Conservation (phyloP, 2,329 filamentous ascomycete species). For the Basipetospora chlamydospora region DNA sequence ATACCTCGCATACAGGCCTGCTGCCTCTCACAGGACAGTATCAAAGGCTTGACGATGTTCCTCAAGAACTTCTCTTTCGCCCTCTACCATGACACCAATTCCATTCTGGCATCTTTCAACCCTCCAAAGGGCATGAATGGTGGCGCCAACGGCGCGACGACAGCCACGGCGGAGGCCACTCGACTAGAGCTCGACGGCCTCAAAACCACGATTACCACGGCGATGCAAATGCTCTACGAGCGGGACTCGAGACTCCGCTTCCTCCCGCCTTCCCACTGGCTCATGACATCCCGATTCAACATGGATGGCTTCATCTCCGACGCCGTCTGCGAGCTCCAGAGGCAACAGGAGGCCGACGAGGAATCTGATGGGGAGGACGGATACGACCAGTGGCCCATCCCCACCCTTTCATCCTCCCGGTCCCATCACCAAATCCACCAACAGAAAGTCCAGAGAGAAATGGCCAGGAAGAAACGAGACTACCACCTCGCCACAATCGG, state of each 20-base stretch:
- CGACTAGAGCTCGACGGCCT: conserved; percentile 59
- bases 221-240: conserved; percentile 82
- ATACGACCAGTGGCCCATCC: conserved; percentile 1
- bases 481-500: conserved; percentile 66
- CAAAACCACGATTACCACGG: conserved; percentile 62
- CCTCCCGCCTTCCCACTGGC: conserved; percentile 72
- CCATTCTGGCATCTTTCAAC: conserved; percentile 25
- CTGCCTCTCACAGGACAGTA: conserved; percentile 54
- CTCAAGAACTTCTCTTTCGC: conserved; percentile 85
- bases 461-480: conserved; percentile 52
- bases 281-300: conserved; percentile 80
- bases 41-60: conserved; percentile 64
- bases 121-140: too few relatives aligned
- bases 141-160: neutral
- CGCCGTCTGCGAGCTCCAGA: conserved; percentile 69
- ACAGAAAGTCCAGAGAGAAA: conserved; percentile 47
- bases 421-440: conserved; percentile 48
- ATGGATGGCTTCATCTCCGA: conserved; percentile 78
- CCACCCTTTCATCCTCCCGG: conserved; percentile 31
- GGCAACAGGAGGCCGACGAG: conserved; percentile 8
- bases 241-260: conserved; percentile 81
- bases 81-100: conserved; percentile 68
- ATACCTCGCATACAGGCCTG: conserved; percentile 41
- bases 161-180: conserved; percentile 4
- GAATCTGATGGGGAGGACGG: conserved; percentile 8